Evolutionary conservation across 2,329 filamentous ascomycete genomes (phyloP), one percentile per base, ranked within the genome.

Genomic region (Volutella citrinella): DNA sequence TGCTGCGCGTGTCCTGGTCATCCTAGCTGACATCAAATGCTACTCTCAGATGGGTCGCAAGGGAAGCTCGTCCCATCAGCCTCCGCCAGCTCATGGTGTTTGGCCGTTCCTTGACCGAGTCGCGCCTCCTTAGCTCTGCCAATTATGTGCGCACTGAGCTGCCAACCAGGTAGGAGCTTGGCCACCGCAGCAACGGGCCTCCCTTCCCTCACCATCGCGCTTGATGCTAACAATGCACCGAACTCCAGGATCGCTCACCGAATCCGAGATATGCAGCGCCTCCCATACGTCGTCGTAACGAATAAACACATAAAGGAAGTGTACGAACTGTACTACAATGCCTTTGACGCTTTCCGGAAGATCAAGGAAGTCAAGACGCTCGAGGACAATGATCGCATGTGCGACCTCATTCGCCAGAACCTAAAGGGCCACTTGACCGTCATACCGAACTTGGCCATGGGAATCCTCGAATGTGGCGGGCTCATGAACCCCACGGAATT

Each of bases 101-200:
- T 64, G 93, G 93, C 19, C 84, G 93, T 29, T 94, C 90, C 15
- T 68, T 98, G 57, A 96, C 90, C 29, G 90, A 97, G 65, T 75
- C 81, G 32, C 83, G 94, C 38, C 74, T 98, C 42, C 78, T 98
- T 49, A 90, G 87, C 65, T 96, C 90, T 26, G 93, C 93, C 42
- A 98, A 98, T 65, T 98, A 98, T 70, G 90, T 97, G 32, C 85
- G 93, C 38, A 89, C 89, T 6, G 93, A 98, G 68, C 77, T 98
- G 32, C 91, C 91, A 7, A 93, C 86, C 36, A 51, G 41, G 58
- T 55, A 26, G 54, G 55, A 19, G 15, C 21, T 46, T 46, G 34
- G 32, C 40, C 21, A 15, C 23, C 13, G 14, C 10, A 11, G 13
- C 17, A 5, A 23, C 18, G 18, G 39, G 34, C 15, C 13, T 30